These are phyloP conservation scores for Nemania sp. DNA, from an alignment of 2,329 filamentous ascomycete genomes.

Conservation along the genomic window DNA sequence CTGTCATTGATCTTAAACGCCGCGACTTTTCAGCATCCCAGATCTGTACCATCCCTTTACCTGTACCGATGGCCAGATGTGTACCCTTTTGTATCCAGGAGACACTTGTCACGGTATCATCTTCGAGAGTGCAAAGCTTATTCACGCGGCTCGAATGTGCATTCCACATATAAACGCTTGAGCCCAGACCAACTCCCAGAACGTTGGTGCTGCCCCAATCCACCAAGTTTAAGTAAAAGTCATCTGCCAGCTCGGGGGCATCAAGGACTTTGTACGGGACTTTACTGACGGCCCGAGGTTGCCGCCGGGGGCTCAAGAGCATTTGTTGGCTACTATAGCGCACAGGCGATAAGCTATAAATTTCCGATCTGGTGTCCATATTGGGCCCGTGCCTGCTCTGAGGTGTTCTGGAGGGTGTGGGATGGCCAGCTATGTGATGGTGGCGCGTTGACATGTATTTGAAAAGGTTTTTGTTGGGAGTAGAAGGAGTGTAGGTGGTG, in stretches of 20 bases:
- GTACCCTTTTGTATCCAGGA: constrained; percentile 98
- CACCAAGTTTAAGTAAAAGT: constrained; percentile 96
- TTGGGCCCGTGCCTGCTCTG: constrained; percentile 87
- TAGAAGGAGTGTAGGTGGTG: constrained; percentile 82
- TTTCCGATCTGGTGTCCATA: constrained; percentile 84
- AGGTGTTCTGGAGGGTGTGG: constrained; percentile 85
- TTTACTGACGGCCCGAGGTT: constrained; percentile 88
- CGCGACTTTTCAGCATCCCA: constrained; percentile 92
- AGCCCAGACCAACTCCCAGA: constrained; percentile 87
- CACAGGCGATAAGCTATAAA: constrained; percentile 94
- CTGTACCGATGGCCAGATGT: constrained; percentile 92
- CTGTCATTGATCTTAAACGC: constrained; percentile 91
- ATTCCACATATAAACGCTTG: constrained; percentile 98
- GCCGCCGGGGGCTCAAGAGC: constrained; percentile 85
- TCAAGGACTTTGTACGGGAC: constrained; percentile 98
- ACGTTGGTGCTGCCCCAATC: constrained; percentile 98
- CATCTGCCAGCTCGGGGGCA: constrained; percentile 92
- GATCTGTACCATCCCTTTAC: constrained; percentile 92
- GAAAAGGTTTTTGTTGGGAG: constrained; percentile 96
- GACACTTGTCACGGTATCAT: constrained; percentile 94
- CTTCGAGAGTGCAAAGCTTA: constrained; percentile 87
- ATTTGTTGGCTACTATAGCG: constrained; percentile 92
- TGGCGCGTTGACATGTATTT: constrained; percentile 81
- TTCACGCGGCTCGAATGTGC: constrained; percentile 88
- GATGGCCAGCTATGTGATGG: constrained; percentile 73